phyloP scores from a whole-genome alignment of 2,329 filamentous ascomycete genomes.

The Ophiostoma sp. region DNA sequence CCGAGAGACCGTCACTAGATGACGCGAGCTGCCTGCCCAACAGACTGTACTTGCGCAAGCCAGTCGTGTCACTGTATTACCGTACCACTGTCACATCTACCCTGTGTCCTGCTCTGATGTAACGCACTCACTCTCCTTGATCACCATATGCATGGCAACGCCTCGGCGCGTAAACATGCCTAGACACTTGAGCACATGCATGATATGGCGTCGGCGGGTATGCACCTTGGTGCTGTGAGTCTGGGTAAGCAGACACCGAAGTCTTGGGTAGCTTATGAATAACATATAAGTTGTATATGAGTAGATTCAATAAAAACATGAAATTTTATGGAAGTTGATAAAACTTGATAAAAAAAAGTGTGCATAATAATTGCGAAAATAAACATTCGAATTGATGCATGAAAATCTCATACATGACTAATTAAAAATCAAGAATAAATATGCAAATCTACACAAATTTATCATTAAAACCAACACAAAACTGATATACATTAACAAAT shows the following conservation, averaged over 20 bases:
- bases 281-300: not conserved
- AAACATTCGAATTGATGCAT: too few relatives aligned
- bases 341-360: too few relatives aligned
- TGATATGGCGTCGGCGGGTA: conserved; percentile 24
- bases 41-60: not conserved
- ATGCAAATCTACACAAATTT: not conserved
- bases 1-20: too few relatives aligned
- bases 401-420: not conserved
- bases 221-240: conserved; percentile 3
- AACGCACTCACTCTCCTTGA: not conserved
- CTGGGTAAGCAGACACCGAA: not conserved
- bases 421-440: not conserved
- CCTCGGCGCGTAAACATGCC: conserved; percentile 8
- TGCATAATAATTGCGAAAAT: too few relatives aligned
- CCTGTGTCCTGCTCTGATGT: not conserved
- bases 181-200: not conserved
- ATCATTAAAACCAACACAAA: not conserved
- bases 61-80: not conserved
- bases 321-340: too few relatives aligned
- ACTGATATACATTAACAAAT: too few relatives aligned
- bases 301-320: not conserved
- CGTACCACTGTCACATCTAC: not conserved
- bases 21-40: not conserved
- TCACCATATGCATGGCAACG: conserved; percentile 1
- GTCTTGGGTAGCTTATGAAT: not conserved